A percentile compares a stretch with the other conserved stretches of the same genome.
Conservation (phyloP, 768 basidiomycete species). For the Exidia glandulosa region DNA sequence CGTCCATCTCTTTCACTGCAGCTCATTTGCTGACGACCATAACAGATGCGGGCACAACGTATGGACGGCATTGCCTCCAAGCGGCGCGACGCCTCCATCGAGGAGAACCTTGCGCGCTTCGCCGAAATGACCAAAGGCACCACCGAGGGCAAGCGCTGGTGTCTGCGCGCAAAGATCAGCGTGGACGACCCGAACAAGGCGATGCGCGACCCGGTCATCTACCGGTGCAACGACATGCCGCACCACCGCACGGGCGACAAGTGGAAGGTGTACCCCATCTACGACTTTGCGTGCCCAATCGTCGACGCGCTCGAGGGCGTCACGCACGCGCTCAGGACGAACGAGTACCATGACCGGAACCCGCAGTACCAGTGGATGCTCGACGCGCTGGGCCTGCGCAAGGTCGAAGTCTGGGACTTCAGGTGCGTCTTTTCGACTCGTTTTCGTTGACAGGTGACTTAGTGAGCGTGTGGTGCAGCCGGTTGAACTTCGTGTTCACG, state of each 20-base stretch:
- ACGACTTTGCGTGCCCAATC: constrained; percentile 95
- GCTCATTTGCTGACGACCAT: too few species aligned
- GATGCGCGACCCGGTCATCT: constrained; percentile 94
- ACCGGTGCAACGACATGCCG: constrained; percentile 72
- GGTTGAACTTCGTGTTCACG: constrained; percentile 94
- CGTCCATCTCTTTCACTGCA: constrained; percentile 2
- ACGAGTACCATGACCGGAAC: constrained; percentile 96
- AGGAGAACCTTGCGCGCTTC: constrained; percentile 79
- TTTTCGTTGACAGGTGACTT: neutral
- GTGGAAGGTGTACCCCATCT: constrained; percentile 98
- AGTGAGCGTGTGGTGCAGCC: constrained; percentile 36
- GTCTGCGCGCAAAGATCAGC: constrained; percentile 92
- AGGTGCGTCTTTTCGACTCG: constrained; percentile 37
- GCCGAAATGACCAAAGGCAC: constrained; percentile 79
- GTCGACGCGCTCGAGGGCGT: constrained; percentile 95
- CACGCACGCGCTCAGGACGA: constrained; percentile 92
- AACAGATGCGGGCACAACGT: constrained; percentile 85
- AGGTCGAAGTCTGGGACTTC: constrained; percentile 93
- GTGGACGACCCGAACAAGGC: constrained; percentile 93
- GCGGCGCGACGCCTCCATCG: constrained; percentile 69
- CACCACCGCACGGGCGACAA: constrained; percentile 92
- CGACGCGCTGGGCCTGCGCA: constrained; percentile 63
- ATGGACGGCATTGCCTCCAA: constrained; percentile 84
- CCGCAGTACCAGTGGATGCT: constrained; percentile 98
- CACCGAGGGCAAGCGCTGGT: constrained; percentile 80